A percentile compares a stretch with the other conserved stretches of the same genome.
phyloP scores from a whole-genome alignment of 1,284 basidiomycete species.

The Cystobasidium sp. region DNA sequence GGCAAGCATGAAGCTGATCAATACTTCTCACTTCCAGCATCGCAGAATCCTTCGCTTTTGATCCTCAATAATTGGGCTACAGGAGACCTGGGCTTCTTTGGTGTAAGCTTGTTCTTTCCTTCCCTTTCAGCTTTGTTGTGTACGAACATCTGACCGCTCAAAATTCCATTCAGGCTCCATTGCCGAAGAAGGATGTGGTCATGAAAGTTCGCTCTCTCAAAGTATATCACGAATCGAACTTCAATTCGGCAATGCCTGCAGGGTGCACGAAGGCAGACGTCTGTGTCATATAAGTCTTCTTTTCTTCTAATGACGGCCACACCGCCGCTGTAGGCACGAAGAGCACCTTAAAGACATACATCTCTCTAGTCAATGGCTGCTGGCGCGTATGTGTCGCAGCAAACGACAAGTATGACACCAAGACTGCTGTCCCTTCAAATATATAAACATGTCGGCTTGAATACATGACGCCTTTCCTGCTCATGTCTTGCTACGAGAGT shows the following conservation, averaged over 20 bases:
- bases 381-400: no score
- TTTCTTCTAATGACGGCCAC: no score
- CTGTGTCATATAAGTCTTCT: background rate
- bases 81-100: background rate
- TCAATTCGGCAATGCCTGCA: background rate
- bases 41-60: constrained; percentile 15
- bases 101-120: background rate
- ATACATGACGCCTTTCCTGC: no score
- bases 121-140: background rate
- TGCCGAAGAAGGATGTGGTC: background rate
- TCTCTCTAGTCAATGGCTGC: no score
- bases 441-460: no score
- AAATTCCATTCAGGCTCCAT: background rate
- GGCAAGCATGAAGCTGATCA: no score
- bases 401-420: no score
- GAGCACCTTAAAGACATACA: no score
- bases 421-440: no score
- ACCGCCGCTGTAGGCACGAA: no score
- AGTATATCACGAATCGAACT: background rate
- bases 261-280: background rate
- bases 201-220: background rate
- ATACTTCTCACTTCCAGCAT: constrained; percentile 1
- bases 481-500: no score
- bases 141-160: background rate
- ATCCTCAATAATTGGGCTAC: constrained; percentile 26